Conservation (phyloP, 257 asterid genomes). For the Jacaranda copaia region DNA sequence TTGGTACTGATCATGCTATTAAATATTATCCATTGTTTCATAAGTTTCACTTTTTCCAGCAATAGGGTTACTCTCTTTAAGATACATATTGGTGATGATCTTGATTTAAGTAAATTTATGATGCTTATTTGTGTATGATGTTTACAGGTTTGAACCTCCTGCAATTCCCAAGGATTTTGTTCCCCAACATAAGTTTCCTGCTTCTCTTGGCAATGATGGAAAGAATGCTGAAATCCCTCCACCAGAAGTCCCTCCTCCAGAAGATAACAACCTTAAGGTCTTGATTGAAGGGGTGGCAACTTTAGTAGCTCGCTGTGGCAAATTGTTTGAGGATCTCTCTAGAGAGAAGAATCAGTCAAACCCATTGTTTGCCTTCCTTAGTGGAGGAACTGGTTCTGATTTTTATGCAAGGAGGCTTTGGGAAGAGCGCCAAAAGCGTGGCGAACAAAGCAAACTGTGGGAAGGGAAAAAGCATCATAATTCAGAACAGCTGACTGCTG, state of each 20-base stretch:
- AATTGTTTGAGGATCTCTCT: slow-evolving; percentile 90
- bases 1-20: slow-evolving; percentile 6
- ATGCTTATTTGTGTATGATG: slow-evolving; percentile 27
- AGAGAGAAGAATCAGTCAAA: slow-evolving; percentile 85
- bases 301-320: slow-evolving; percentile 93
- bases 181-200: slow-evolving; percentile 76
- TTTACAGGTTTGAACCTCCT: slow-evolving; percentile 84
- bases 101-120: not conserved
- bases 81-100: slow-evolving; percentile 8
- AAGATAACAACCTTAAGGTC: slow-evolving; percentile 77
- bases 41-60: not conserved
- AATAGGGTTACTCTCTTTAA: not conserved
- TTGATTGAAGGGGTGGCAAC: slow-evolving; percentile 95
- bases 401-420: slow-evolving; percentile 87
- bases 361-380: slow-evolving; percentile 81
- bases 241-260: slow-evolving; percentile 80
- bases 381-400: slow-evolving; percentile 83
- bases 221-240: slow-evolving; percentile 61
- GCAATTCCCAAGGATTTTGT: slow-evolving; percentile 77
- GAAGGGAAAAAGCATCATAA: slow-evolving; percentile 49
- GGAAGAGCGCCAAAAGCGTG: slow-evolving; percentile 87
- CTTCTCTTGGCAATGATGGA: slow-evolving; percentile 56
- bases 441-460: slow-evolving; percentile 58
- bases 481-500: slow-evolving; percentile 81
- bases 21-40: slow-evolving; percentile 6